These are phyloP conservation scores for Kluyveromyces sp. DNA, from an alignment of 1,139 yeast genomes.

Conservation along the genomic window DNA sequence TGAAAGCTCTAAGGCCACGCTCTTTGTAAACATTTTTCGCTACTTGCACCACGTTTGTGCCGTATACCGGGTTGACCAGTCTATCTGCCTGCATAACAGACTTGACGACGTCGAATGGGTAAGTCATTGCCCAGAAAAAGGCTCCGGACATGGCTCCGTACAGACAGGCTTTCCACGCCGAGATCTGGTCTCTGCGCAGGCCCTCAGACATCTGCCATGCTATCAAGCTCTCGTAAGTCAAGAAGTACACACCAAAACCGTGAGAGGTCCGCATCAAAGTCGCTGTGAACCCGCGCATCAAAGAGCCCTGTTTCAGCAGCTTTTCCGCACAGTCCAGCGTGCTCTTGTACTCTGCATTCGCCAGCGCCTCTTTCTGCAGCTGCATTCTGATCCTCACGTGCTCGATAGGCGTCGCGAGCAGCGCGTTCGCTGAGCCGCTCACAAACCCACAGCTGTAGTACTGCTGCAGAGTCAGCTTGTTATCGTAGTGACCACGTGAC, in stretches of 20 bases:
- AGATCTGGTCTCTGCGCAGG: conserved; percentile 55
- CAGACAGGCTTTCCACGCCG: conserved; percentile 76
- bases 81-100: conserved; percentile 82
- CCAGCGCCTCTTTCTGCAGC: conserved; percentile 53
- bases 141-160: conserved; percentile 87
- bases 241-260: conserved; percentile 84
- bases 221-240: conserved; percentile 81
- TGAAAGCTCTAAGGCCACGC: conserved; percentile 68
- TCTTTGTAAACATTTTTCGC: conserved; percentile 44
- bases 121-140: conserved; percentile 71
- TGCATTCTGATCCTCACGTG: conserved; percentile 87
- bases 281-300: conserved; percentile 74
- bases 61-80: conserved; percentile 40
- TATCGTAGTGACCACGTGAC: conserved; percentile 32
- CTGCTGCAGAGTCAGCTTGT: conserved; percentile 44
- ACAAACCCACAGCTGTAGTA: conserved; percentile 77
- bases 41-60: conserved; percentile 41
- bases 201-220: conserved; percentile 45
- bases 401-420: conserved; percentile 86
- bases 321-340: conserved; percentile 74
- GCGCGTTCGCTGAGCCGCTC: conserved; percentile 84
- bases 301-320: conserved; percentile 50
- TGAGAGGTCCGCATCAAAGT: conserved; percentile 76
- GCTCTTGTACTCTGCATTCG: conserved; percentile 49
- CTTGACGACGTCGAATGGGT: conserved; percentile 82